Conservation (phyloP, 2,329 filamentous ascomycete species). For the Kalmusia sp. region DNA sequence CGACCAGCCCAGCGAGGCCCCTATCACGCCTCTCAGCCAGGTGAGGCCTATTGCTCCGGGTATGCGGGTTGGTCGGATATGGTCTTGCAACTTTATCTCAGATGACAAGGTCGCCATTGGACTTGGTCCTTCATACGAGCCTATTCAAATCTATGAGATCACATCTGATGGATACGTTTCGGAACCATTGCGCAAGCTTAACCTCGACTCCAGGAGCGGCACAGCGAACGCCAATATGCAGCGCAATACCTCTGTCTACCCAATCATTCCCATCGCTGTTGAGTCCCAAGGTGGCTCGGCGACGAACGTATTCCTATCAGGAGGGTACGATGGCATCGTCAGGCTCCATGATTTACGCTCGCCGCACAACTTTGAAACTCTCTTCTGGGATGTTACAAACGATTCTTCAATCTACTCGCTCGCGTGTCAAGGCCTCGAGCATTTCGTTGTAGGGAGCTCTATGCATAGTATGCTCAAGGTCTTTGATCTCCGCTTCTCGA, state of each 20-base stretch:
- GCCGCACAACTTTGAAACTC: constrained; percentile 53
- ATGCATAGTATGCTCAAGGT: constrained; percentile 67
- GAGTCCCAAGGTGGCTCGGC: constrained; percentile 39
- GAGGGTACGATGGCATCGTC: constrained; percentile 64
- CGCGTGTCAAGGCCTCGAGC: constrained; percentile 62
- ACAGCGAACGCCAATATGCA: constrained; percentile 11
- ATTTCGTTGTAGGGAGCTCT: constrained; percentile 63
- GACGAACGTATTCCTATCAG: constrained; percentile 64
- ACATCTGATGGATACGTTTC: constrained; percentile 52
- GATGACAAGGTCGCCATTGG: constrained; percentile 60
- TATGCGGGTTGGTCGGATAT: constrained; percentile 37
- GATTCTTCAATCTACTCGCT: constrained; percentile 66
- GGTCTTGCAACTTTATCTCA: constrained; percentile 63
- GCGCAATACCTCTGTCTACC: constrained; percentile 51
- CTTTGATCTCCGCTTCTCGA: constrained; percentile 65
- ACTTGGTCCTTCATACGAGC: constrained; percentile 51
- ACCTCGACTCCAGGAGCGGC: constrained; percentile 26
- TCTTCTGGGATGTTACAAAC: constrained; percentile 64
- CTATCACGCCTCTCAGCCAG: constrained; percentile 22
- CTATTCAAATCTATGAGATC: constrained; percentile 60
- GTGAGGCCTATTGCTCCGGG: constrained; percentile 22
- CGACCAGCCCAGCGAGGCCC: constrained; percentile 34
- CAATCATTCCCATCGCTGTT: constrained; percentile 50
- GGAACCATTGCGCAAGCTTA: constrained; percentile 49
- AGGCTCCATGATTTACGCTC: constrained; percentile 68